Evolutionary conservation across 139 green algal species (phyloP).

Genomic region (Pleodorina starrii): DNA sequence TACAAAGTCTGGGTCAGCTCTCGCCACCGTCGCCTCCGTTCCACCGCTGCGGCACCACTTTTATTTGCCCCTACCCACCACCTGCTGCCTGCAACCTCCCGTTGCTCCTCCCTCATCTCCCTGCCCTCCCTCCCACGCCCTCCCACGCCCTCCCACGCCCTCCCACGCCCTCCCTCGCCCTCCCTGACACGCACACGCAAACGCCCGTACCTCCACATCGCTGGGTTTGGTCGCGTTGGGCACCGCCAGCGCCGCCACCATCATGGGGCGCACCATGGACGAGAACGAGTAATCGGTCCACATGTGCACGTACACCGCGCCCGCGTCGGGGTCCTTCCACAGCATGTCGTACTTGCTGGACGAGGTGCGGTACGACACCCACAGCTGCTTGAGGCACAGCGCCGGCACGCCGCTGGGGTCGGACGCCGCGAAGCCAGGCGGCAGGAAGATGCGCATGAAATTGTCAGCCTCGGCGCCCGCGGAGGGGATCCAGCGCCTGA

Average conservation of each 20-base stretch:
- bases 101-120: too few relatives aligned
- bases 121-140: not conserved
- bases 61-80: too few relatives aligned
- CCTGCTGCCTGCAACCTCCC: too few relatives aligned
- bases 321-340: constrained; percentile 1
- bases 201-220: not conserved
- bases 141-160: too few relatives aligned
- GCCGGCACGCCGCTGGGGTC: constrained; percentile 21
- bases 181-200: too few relatives aligned
- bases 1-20: too few relatives aligned
- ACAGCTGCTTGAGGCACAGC: constrained; percentile 1
- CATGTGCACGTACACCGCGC: constrained; percentile 7
- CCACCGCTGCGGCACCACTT: too few relatives aligned
- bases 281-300: constrained; percentile 13
- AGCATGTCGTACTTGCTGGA: constrained; percentile 25
- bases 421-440: too few relatives aligned
- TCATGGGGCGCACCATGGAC: not conserved
- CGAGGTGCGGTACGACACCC: constrained; percentile 32
- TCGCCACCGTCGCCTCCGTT: too few relatives aligned
- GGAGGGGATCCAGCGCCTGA: not conserved
- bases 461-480: not conserved
- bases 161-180: not conserved
- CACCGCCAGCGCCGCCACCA: not conserved
- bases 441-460: constrained; percentile 19
- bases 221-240: constrained; percentile 10